Base-by-base conservation (phyloP, 345 rosid genomes). In the Pistacia vera region DNA sequence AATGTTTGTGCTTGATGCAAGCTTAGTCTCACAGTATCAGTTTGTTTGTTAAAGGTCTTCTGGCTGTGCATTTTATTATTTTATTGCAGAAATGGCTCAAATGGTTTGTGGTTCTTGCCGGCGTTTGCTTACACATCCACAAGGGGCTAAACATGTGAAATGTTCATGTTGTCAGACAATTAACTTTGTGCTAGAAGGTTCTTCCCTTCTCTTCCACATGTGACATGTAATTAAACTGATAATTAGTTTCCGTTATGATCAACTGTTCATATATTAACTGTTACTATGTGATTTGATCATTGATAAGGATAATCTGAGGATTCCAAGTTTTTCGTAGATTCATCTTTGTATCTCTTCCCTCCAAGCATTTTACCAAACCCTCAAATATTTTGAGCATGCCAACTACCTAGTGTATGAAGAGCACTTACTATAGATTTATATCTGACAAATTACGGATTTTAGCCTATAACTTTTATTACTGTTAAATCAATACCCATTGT, bases 71-170 rank as follows among this genome's bases (percentile, higher is more conserved):
- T 55, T 72, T 63, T 20, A 2, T 49, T 13, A 7, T 66, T 11
- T 35, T n/a, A 44, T 2, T 74, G 82, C 78, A 93, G 96, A 91
- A 65, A 83, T 83, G 84, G 92, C 81, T 79, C 98, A 93, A 80
- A 81, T 95, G 97, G 98, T 95, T 51, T 93, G 98, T 83, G 99
- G 99, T 75, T 92, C 95, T 69, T 95, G 99, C 78, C 93, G 90
- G 64, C 84, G 80, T 36, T 81, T 93, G 51, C 97, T 95, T 83
- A 80, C 91, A 55, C 92, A 95, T 87, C 90, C 86, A 56, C 82
- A 71, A 79, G 99, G 98, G 72, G 72, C 89, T 56, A 86, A 77
- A 79, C 86, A 88, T 48, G 95, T 87, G 18, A 80, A 85, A 68
- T 95, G 98, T 77, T 87, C 90, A 0, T 83, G 89, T 38, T 92